A percentile compares a stretch with the other conserved stretches of the same genome.
Evolutionary conservation across 2,329 filamentous ascomycete species (phyloP).

Genomic region (Colletotrichum melonis): DNA sequence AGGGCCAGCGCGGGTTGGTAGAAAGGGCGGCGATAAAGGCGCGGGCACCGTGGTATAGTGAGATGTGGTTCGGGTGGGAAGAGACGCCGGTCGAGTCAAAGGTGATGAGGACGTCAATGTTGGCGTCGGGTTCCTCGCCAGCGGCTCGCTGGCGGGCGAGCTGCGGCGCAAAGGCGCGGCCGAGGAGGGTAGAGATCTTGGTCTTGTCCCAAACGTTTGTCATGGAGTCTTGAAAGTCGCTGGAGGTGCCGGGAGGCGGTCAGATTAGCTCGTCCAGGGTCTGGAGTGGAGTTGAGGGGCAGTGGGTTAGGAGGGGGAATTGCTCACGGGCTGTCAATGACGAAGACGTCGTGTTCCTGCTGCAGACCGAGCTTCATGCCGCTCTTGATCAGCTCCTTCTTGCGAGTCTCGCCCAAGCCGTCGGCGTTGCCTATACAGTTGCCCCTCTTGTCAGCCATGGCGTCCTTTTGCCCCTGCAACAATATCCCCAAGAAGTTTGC

Average conservation of each 20-base stretch:
- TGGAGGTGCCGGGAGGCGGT: conserved; percentile 31
- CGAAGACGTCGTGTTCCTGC: conserved; percentile 81
- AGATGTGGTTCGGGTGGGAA: conserved; percentile 92
- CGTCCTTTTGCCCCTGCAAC: conserved; percentile 2
- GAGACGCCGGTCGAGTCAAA: conserved; percentile 89
- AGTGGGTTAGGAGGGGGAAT: conserved; percentile 11
- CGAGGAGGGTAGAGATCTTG: conserved; percentile 77
- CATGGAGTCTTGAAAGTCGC: conserved; percentile 91
- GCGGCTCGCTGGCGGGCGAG: conserved; percentile 52
- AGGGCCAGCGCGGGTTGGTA: conserved; percentile 71
- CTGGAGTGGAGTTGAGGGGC: not conserved
- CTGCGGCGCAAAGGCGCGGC: conserved; percentile 78
- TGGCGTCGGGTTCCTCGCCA: conserved; percentile 54
- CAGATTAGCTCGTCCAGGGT: conserved; percentile 7
- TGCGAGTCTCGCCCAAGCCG: conserved; percentile 84
- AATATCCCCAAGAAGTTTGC: conserved; percentile 31
- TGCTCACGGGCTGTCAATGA: conserved; percentile 81
- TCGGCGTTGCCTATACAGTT: conserved; percentile 77
- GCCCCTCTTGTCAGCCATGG: conserved; percentile 21
- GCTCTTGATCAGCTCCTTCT: conserved; percentile 85
- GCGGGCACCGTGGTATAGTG: conserved; percentile 84
- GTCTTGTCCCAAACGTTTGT: conserved; percentile 78
- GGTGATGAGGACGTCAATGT: conserved; percentile 87
- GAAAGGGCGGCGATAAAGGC: conserved; percentile 76
- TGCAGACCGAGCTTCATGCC: conserved; percentile 81